These are phyloP conservation scores for Rhodotorula babjevae DNA, from an alignment of 768 basidiomycete genomes.

Conservation along the genomic window DNA sequence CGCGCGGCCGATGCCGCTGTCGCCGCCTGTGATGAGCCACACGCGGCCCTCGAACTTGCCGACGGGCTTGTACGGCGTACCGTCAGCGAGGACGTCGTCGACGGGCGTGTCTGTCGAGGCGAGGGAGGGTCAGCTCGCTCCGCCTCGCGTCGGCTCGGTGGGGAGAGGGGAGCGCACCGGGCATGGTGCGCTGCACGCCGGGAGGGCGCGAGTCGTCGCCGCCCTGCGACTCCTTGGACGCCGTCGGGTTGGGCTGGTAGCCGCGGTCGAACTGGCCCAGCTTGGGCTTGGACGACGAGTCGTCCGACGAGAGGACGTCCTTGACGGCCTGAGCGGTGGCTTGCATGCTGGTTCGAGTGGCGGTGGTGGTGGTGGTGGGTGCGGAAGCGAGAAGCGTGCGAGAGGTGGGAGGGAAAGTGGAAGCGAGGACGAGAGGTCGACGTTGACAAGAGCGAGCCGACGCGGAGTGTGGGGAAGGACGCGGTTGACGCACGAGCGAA, in stretches of 20 bases:
- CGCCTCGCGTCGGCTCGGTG: too few relatives aligned
- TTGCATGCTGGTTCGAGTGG: neutral
- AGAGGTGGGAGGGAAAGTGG: neutral
- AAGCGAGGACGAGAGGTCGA: neutral
- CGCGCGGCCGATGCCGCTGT: conserved; percentile 52
- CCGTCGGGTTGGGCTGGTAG: conserved; percentile 3
- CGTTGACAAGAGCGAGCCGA: too few relatives aligned
- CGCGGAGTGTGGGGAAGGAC: too few relatives aligned
- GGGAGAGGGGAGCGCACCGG: neutral
- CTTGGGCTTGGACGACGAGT: too few relatives aligned
- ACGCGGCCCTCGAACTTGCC: conserved; percentile 54
- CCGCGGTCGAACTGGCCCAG: conserved; percentile 8
- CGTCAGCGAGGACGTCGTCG: conserved; percentile 53
- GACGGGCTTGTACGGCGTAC: conserved; percentile 52
- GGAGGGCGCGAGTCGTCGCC: conserved; percentile 31
- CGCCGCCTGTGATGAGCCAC: conserved; percentile 54
- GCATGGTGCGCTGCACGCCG: conserved; percentile 22
- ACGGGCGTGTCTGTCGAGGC: conserved; percentile 13
- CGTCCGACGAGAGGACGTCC: neutral
- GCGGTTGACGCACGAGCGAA: too few relatives aligned
- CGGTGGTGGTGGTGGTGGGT: neutral
- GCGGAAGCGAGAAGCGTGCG: neutral
- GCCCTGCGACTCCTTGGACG: conserved; percentile 19
- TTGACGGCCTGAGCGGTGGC: conserved; percentile 2
- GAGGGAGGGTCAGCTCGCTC: neutral